Percentiles rank a stretch among this genome's conserved stretches.
Evolutionary conservation across 2,329 filamentous ascomycete genomes (phyloP).

Genomic region (Dichotomopilus funicola): DNA sequence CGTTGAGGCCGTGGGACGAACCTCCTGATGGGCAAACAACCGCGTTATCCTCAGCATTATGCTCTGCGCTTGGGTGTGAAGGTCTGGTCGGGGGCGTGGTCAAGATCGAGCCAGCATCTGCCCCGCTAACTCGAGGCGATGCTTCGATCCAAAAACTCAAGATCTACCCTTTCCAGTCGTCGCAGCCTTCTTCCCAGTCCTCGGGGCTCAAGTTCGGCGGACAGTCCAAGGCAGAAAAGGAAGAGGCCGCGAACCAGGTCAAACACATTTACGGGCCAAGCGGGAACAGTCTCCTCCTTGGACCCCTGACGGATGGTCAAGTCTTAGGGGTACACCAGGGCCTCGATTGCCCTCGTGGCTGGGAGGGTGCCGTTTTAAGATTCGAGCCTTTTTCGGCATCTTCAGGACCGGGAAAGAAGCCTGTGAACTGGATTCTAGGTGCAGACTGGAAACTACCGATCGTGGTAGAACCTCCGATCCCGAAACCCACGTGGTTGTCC

Average conservation of each 20-base stretch:
- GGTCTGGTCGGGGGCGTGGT: slow-evolving; percentile 80
- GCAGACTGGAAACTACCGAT: slow-evolving; percentile 67
- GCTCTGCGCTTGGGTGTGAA: slow-evolving; percentile 62
- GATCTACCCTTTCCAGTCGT: slow-evolving; percentile 69
- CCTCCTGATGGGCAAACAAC: slow-evolving; percentile 75
- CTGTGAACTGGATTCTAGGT: slow-evolving; percentile 65
- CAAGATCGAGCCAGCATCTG: slow-evolving; percentile 62
- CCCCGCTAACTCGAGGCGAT: slow-evolving; percentile 33
- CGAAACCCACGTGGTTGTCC: slow-evolving; percentile 53
- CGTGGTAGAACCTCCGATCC: slow-evolving; percentile 68
- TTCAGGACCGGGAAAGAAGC: slow-evolving; percentile 41
- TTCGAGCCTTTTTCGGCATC: slow-evolving; percentile 55
- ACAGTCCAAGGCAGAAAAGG: slow-evolving; percentile 74
- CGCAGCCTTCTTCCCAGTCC: slow-evolving; percentile 43
- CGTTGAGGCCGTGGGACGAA: slow-evolving; percentile 73
- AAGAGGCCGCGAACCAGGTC: slow-evolving; percentile 67
- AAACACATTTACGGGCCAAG: slow-evolving; percentile 62
- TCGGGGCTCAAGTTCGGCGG: slow-evolving; percentile 79
- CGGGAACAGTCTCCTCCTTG: slow-evolving; percentile 62
- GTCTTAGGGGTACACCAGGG: slow-evolving; percentile 56
- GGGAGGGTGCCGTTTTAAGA: slow-evolving; percentile 77
- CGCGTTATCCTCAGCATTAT: slow-evolving; percentile 72
- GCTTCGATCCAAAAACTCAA: slow-evolving; percentile 51
- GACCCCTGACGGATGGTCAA: slow-evolving; percentile 84
- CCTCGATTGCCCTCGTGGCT: slow-evolving; percentile 51